A percentile compares a stretch with the other conserved stretches of the same genome.
Conservation (phyloP, 108 stramenopile genomes). For the Chaetoceros muelleri region DNA sequence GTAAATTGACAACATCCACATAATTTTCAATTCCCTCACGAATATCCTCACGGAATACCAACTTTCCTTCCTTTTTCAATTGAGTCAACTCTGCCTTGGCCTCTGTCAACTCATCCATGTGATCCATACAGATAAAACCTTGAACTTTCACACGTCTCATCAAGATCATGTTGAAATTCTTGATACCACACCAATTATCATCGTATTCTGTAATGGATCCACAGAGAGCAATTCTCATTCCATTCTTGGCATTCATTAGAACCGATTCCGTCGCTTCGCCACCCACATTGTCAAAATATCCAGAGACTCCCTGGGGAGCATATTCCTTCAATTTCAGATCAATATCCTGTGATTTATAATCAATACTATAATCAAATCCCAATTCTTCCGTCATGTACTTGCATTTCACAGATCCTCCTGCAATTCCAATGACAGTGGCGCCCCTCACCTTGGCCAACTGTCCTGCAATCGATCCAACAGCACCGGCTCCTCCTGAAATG, state of each 20-base stretch:
- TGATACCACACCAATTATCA: constrained; percentile 22
- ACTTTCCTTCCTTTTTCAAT: constrained; percentile 13
- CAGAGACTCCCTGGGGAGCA: constrained; percentile 36
- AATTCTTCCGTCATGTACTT: constrained; percentile 14
- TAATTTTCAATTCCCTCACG: constrained; percentile 19
- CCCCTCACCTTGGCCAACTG: constrained; percentile 28
- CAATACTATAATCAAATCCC: constrained; percentile 20
- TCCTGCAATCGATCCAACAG: constrained; percentile 25
- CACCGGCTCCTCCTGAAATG: constrained; percentile 33
- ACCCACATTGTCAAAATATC: constrained; percentile 39
- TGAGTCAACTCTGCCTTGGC: constrained; percentile 15
- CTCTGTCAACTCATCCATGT: constrained; percentile 8
- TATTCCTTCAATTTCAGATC: constrained; percentile 15
- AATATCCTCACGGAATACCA: constrained; percentile 16
- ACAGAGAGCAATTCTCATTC: constrained; percentile 28
- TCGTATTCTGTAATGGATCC: constrained; percentile 38
- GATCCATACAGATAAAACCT: constrained; percentile 31
- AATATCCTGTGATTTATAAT: constrained; percentile 20
- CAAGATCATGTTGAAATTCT: constrained; percentile 23
- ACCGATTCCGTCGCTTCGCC: constrained; percentile 19
- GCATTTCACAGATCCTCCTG: constrained; percentile 20
- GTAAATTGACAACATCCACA: constrained; percentile 16
- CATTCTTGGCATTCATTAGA: constrained; percentile 14
- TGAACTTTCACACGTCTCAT: constrained; percentile 24
- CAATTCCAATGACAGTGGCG: constrained; percentile 26